phyloP scores from a whole-genome alignment of 208 protist genomes.

The Wallacemonas rigidus region DNA sequence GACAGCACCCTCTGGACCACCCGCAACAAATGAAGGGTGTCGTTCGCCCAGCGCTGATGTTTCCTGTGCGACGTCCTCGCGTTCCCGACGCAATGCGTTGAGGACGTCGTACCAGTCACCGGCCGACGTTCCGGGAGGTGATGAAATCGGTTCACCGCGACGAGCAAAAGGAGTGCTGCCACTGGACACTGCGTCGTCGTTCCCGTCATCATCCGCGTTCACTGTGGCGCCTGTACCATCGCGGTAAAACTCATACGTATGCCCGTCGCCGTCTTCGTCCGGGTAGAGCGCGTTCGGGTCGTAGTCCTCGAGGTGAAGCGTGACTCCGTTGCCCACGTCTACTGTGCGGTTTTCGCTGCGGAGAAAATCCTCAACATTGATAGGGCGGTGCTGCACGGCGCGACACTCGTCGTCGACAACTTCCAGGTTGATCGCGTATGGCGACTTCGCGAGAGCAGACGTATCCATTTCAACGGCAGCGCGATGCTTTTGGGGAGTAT shows the following conservation, averaged over 20 bases:
- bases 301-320: conserved; percentile 74
- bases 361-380: conserved; percentile 77
- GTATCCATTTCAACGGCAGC: background rate
- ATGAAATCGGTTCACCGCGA: no score
- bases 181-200: no score
- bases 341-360: conserved; percentile 44
- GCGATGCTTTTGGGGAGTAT: no score
- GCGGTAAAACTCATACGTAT: conserved; percentile 19
- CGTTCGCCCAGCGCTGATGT: background rate
- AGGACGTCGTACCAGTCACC: conserved; percentile 66
- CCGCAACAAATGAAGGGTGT: background rate
- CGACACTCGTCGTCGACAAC: conserved; percentile 59
- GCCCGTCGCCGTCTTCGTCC: conserved; percentile 41
- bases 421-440: conserved; percentile 56
- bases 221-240: conserved; percentile 17
- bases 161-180: background rate
- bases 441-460: background rate
- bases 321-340: conserved; percentile 60
- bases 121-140: conserved; percentile 34
- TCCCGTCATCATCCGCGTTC: background rate
- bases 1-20: background rate
- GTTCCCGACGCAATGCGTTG: conserved; percentile 52
- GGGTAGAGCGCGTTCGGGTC: conserved; percentile 38
- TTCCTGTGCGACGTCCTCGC: conserved; percentile 25
- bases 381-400: conserved; percentile 49